Evolutionary conservation across 1,284 basidiomycete species (phyloP).

Genomic region (Trichosporon sp.): DNA sequence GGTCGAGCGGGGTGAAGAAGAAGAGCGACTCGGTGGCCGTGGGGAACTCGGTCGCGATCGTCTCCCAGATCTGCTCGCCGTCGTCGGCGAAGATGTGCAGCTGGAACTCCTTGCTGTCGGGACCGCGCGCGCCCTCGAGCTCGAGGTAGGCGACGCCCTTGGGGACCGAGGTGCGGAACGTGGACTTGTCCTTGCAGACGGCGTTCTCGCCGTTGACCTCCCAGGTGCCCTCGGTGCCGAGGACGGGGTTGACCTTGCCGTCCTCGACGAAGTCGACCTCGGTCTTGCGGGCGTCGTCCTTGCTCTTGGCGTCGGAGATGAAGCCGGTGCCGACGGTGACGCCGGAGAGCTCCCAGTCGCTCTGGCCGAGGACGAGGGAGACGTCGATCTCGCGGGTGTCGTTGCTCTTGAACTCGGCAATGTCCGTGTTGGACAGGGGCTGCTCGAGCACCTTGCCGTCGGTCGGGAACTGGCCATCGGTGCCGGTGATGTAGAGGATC

Average conservation of each 20-base stretch:
- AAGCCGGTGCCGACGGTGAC: background rate
- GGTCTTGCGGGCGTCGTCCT: background rate
- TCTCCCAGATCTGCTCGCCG: slow-evolving; percentile 61
- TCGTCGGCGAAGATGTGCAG: slow-evolving; percentile 87
- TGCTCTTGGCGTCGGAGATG: background rate
- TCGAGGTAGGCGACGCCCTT: slow-evolving; percentile 1
- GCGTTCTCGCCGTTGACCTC: background rate
- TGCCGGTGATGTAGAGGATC: background rate
- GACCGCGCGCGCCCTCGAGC: background rate
- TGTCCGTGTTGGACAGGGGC: background rate
- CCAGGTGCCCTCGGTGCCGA: slow-evolving; percentile 3
- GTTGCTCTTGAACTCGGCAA: background rate
- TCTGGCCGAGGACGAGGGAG: background rate
- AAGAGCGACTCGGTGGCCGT: background rate
- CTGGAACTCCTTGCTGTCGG: background rate
- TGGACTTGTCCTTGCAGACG: background rate
- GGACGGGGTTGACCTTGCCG: slow-evolving; percentile 1
- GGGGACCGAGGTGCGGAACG: background rate
- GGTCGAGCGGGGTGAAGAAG: slow-evolving; percentile 2
- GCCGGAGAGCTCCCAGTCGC: background rate
- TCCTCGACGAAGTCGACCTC: background rate
- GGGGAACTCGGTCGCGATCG: slow-evolving; percentile 1
- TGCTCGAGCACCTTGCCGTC: background rate
- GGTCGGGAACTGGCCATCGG: background rate
- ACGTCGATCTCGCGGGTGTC: background rate